Conservation (phyloP, 371 early-diverging fungal species). For the Mucor plumbeus region DNA sequence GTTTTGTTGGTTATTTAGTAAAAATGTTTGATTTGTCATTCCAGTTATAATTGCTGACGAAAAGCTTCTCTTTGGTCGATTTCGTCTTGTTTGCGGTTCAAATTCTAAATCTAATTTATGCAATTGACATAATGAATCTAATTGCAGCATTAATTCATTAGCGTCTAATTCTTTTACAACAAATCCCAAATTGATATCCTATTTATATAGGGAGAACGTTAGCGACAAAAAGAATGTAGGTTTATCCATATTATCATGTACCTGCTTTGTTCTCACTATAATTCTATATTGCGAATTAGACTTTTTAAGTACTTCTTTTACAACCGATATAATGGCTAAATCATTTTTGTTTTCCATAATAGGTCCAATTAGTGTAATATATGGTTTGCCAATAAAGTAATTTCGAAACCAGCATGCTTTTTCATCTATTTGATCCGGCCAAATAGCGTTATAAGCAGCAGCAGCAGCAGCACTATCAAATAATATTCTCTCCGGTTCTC, state of each 20-base stretch:
- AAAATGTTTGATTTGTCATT: constrained; percentile 1
- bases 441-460: constrained; percentile 11
- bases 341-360: constrained; percentile 14
- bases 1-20: neutral
- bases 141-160: constrained; percentile 18
- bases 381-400: constrained; percentile 43
- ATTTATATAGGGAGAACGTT: no score
- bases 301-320: constrained; percentile 16
- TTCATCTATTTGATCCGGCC: constrained; percentile 41
- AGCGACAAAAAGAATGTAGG: neutral
- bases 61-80: constrained; percentile 19
- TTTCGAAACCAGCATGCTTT: constrained; percentile 42
- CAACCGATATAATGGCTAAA: constrained; percentile 19
- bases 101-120: constrained; percentile 14
- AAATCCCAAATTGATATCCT: constrained; percentile 22
- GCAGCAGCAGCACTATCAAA: neutral
- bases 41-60: constrained; percentile 25
- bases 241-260: neutral
- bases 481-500: constrained; percentile 11
- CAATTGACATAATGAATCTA: constrained; percentile 17
- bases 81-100: constrained; percentile 7
- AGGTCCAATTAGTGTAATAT: constrained; percentile 45
- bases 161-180: constrained; percentile 22
- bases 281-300: constrained; percentile 30
- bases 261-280: constrained; percentile 44